Evolutionary conservation across 352 stramenopile genomes (phyloP).

Genomic region (Globisporangium apiculatum): DNA sequence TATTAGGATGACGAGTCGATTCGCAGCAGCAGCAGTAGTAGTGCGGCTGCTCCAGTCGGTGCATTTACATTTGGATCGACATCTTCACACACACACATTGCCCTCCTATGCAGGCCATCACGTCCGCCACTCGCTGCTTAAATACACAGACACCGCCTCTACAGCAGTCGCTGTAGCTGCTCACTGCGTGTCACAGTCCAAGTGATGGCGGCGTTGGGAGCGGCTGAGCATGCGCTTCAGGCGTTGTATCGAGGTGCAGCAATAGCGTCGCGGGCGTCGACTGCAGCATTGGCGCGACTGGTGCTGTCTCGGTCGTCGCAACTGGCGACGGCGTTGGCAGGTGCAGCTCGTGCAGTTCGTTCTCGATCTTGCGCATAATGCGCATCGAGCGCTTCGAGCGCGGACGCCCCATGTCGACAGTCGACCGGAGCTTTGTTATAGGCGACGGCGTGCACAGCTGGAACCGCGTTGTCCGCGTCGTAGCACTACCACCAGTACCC

Average conservation of each 20-base stretch:
- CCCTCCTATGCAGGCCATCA: not conserved
- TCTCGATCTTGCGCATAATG: conserved; percentile 47
- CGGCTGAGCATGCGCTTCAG: too few species aligned
- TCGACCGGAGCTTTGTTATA: conserved; percentile 72
- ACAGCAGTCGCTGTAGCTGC: too few species aligned
- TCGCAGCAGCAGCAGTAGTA: too few species aligned
- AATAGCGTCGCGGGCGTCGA: not conserved
- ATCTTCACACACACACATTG: not conserved
- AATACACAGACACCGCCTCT: conserved; percentile 5
- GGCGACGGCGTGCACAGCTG: conserved; percentile 74
- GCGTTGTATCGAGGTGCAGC: not conserved
- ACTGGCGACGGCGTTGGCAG: not conserved
- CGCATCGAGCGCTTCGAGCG: conserved; percentile 53
- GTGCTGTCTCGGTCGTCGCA: not conserved
- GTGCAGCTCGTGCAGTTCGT: conserved; percentile 30
- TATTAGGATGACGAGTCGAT: too few species aligned
- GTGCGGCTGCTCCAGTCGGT: too few species aligned
- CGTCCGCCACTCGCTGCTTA: conserved; percentile 2
- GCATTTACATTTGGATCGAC: too few species aligned
- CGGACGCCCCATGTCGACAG: conserved; percentile 67
- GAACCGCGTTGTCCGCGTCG: conserved; percentile 31
- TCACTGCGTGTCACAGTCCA: too few species aligned
- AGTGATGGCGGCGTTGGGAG: not conserved
- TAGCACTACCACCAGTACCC: conserved; percentile 10
- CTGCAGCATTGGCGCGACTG: not conserved